Evolutionary conservation across 805 yeast species (phyloP), one percentile per base, ranked within the genome.

Genomic region (Maudiozyma turicensis): DNA sequence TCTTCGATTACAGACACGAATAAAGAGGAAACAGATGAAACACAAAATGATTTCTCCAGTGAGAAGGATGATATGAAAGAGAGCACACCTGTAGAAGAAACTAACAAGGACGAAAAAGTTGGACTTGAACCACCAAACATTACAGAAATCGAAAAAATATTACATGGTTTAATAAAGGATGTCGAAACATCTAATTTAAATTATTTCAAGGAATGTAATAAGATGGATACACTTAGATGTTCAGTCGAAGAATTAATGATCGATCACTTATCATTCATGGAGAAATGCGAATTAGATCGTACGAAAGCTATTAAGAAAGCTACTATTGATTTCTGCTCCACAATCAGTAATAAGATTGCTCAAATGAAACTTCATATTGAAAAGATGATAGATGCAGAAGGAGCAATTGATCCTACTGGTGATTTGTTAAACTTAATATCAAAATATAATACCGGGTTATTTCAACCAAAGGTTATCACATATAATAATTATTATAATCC

Each of bases 401-500:
- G 84, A 57, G 74, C 82, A 0, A 81, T 87, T 51, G 77, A 81
- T 50, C 95, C 95, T 0, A 69, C 71, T 5, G 75, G 75, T 46
- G 95, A 88, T 60, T 67, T 87, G 54, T 72, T 81, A 47, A 78
- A 78, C 57, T 66, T 86, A 51, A 71, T 86, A 30, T 84, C 81
- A 50, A 78, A 78, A 54, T 81, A 82, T 59, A 75, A 79, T 46
- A 83, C 91, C 0, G 96, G 96, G 0, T 72, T 75, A 40, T 87
- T 84, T 65, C 71, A 76, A 45, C 95, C 96, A 13, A 76, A 74
- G 45, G 90, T 83, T 8, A 71, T 77, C 0, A 72, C 84, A 13
- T 87, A 86, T 64, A 95, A 86, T 60, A 86, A 85, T 63, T 87
- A 86, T 67, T 85, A 85, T 64, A 79, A 81, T 53, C 76, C 86